Percentiles rank a stretch among this genome's conserved stretches.
phyloP scores from a whole-genome alignment of 1,284 basidiomycete genomes.

The Ustilago bromivora region DNA sequence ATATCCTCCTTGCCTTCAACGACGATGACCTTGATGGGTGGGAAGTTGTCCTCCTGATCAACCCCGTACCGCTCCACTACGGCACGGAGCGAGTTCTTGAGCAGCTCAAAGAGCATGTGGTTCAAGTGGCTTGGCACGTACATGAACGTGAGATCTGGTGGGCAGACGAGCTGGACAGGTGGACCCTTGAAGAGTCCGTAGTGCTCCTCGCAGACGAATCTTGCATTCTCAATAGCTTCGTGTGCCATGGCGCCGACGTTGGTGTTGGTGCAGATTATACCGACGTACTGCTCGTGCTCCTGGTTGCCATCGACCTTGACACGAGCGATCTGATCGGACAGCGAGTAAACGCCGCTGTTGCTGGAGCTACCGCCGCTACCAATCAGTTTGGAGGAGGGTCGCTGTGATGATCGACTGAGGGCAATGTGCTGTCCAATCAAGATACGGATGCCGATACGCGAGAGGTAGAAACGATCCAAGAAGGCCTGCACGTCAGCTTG shows the following conservation, averaged over 20 bases:
- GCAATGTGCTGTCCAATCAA: conserved; percentile 69
- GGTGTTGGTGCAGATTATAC: conserved; percentile 96
- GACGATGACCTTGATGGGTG: conserved; percentile 96
- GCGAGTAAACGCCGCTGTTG: conserved; percentile 34
- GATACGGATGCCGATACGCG: conserved; percentile 79
- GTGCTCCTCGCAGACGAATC: conserved; percentile 98
- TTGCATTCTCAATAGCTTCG: conserved; percentile 98
- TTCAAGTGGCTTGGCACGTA: conserved; percentile 91
- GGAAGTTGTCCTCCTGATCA: conserved; percentile 83
- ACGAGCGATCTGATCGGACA: conserved; percentile 36
- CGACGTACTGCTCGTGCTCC: conserved; percentile 81
- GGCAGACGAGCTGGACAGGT: conserved; percentile 96
- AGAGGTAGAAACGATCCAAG: conserved; percentile 97
- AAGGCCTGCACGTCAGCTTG: conserved; percentile 92
- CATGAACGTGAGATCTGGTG: conserved; percentile 85
- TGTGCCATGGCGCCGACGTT: conserved; percentile 72
- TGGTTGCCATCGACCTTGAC: conserved; percentile 49
- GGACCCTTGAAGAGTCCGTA: conserved; percentile 89
- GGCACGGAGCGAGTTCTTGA: conserved; percentile 97
- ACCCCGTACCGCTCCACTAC: conserved; percentile 93
- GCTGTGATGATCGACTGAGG: conserved; percentile 57
- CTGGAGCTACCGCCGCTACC: conserved; percentile 29
- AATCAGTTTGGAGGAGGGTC: conserved; percentile 37
- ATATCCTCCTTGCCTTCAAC: conserved; percentile 87
- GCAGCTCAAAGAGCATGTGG: conserved; percentile 97